Base-by-base conservation (phyloP, 306 rosid species). In the Argentina anserina region DNA sequence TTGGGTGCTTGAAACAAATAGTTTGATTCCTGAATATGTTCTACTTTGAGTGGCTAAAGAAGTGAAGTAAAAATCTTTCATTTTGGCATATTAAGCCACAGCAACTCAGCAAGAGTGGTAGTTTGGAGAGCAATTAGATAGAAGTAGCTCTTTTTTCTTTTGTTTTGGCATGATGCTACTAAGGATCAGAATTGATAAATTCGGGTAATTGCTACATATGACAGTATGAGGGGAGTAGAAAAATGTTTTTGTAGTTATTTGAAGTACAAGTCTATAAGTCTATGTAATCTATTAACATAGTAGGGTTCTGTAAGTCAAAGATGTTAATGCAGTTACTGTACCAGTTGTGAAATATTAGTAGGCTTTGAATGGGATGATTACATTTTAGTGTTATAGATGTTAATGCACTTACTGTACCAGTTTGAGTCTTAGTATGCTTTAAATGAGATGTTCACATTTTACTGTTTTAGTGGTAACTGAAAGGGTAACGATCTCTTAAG, bases 241-340 rank as follows among this genome's bases (percentile, higher is more conserved):
- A 29, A 41, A 9, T 68, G 6, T 2, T 20, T 20, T 68, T 29
- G 9, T 45, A 10, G 17, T 25, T 40, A 25, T 12, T 64, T 64
- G 8, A 23, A 23, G 29, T 34, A 65, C 6, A 6, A 6, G 5
- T 66, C 53, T 25, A 42, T 42, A 6, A 6, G 5, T 66, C 53
- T 25, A 42, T 42, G 25, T 20, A 37, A 40, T 49, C 28, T 41
- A 29, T 18, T 59, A 45, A 56, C 41, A 25, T 46, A 31, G n/a
- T 49, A 20, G 10, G 34, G 45, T 69, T 69, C 43, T 47, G 46
- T 69, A 36, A n/a, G 64, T 70, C 11, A 25, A 70, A 70, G 63
- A 50, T 69, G 63, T 13, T 28, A 7, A 46, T 29, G 9, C 33
- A 46, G 37, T 45, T 69, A 69, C 42, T 69, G 33, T 28, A 9